Base-by-base conservation (phyloP, 768 basidiomycete species). In the Collybia sordida region DNA sequence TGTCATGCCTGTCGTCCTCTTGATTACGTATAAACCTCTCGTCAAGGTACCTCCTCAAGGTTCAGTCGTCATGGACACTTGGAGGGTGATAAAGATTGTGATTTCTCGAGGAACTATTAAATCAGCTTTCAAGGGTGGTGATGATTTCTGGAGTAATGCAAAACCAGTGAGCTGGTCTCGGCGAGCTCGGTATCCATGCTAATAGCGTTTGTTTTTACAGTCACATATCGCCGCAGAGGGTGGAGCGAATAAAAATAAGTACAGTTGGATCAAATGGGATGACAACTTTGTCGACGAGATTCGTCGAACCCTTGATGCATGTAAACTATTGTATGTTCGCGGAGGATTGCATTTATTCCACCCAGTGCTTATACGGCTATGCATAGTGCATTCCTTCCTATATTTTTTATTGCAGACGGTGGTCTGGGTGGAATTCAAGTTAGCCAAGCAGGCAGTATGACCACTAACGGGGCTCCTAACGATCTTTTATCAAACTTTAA, bases 221-320 rank as follows among this genome's bases (percentile, higher is more conserved):
- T 52, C 59, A 2, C 53, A 52, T 31, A 59, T 58, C 27, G 55
- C 47, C 6, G 58, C 56, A 2, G 19, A 28, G 14, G 56, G 59
- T 11, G 57, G 57, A 17, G 36, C 52, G 6, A 51, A 52, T 17
- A 54, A 54, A 4, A 59, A 56, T 38, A 43, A 27, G 6, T 22
- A 45, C 4, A 47, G 47, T 24, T 60, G 57, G 56, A 39, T 69
- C 23, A 53, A 55, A 14, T 65, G 64, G 62, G 66, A 69, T 37
- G 66, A 69, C 47, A 59, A 61, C 17, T 69, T 68, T 35, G 68
- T 68, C 11, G 66, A 65, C 17, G 68, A 68, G 31, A 56, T 69
- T 36, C 56, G 60, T 19, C 57, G 66, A 17, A 65, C 66, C 0
- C 55, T 66, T 52, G 50, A 51, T 48, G 68, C 68, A 2, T 69